Evolutionary conservation across 2,329 filamentous ascomycete species (phyloP), one percentile per base, ranked within the genome.

Genomic region (Harringtonia aguacate): DNA sequence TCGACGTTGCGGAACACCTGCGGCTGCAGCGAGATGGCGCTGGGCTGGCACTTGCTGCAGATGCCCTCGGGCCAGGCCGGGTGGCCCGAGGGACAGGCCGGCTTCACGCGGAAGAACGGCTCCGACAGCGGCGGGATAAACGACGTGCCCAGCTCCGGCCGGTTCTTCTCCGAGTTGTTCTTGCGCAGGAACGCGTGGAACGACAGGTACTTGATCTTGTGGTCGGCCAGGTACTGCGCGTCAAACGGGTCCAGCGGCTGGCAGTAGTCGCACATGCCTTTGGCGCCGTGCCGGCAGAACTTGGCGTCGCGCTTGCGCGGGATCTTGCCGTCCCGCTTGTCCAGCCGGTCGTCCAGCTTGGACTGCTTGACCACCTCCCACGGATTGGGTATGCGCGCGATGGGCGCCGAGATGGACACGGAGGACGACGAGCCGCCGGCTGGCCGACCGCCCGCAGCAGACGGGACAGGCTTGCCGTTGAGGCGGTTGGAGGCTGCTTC

Each of bases 221-320:
- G 94, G 55, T 98, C 90, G 27, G 79, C 77, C 17, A 98, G 74
- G 56, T 95, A 95, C 45, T 80, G 80, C n/a, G 83, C 63, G 57
- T 94, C 82, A 63, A 94, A 98, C 1, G 92, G 92, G 58, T 98
- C 92, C 41, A 97, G 67, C 0, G 94, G 94, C 78, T 94, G 94
- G 67, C 92, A 98, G 65, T 95, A 94, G 65, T 98, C 92, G 64
- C 92, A 98, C 92, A 98, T 98, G 61, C 92, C 92, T 65, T 95
- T 97, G 41, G 84, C 81, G 2, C 90, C 90, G 61, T 98, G 92
- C 49, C 86, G 82, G 67, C 92, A 98, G 88, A 98, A 92, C 59
- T 85, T 86, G 46, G 66, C 61, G 60, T 94, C 86, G 46, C 74
- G 74, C 49, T 75, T 75, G 49, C 89, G 73, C 18, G 78, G 68